These are phyloP conservation scores for Corchorus olitorius DNA, from an alignment of 345 rosid genomes.

Conservation along the genomic window DNA sequence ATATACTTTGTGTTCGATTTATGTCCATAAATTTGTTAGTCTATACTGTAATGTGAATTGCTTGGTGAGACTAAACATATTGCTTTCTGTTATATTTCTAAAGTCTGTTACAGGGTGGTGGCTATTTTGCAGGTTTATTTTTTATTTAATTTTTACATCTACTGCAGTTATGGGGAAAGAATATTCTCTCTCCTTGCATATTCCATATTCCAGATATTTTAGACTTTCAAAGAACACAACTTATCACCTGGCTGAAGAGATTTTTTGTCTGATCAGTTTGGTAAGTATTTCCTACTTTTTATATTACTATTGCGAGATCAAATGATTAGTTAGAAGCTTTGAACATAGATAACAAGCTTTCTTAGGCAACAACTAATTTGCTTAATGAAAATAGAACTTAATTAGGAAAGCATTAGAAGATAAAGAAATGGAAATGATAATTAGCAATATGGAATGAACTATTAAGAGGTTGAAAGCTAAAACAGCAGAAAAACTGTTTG, in stretches of 20 bases:
- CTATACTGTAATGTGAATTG: not conserved
- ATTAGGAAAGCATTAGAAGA: not conserved
- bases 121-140: not conserved
- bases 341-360: not conserved
- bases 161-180: not conserved
- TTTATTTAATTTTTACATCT: not conserved
- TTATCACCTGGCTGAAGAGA: not conserved
- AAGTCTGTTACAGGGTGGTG: not conserved
- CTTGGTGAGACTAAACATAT: not conserved
- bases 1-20: not conserved
- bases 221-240: not conserved
- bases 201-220: not conserved
- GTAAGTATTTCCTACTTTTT: not conserved
- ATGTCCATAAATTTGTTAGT: not conserved
- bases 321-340: not conserved
- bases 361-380: not conserved
- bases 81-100: not conserved
- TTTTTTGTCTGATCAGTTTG: not conserved
- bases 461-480: not conserved
- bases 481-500: not conserved
- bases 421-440: not conserved
- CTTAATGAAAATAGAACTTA: not conserved
- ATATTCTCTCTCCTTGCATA: not conserved
- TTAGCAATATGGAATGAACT: no score
- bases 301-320: not conserved